These are phyloP conservation scores for Platismatia glauca DNA, from an alignment of 495 filamentous ascomycete species.

Conservation along the genomic window DNA sequence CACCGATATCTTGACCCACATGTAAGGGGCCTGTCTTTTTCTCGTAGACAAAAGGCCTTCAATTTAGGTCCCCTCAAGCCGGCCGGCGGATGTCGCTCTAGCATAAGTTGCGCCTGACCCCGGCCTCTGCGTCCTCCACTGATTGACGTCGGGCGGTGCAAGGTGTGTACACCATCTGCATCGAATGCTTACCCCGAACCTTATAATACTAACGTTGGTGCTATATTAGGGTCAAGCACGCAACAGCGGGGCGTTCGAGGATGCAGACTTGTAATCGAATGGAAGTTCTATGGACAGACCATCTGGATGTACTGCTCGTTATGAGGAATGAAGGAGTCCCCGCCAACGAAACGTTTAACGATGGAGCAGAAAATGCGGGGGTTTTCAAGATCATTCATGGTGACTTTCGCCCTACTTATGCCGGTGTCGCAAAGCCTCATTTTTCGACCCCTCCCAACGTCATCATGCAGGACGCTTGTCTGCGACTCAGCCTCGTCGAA, in stretches of 20 bases:
- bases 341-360: too few species aligned
- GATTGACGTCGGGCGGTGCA: neutral
- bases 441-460: neutral
- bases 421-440: neutral
- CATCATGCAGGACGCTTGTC: neutral
- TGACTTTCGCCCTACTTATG: neutral
- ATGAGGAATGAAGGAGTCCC: too few species aligned
- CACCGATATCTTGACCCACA: neutral
- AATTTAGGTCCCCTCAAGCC: neutral
- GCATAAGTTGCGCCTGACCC: too few species aligned
- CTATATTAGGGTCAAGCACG: neutral
- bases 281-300: too few species aligned
- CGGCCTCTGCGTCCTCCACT: neutral
- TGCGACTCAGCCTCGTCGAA: neutral
- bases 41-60: neutral
- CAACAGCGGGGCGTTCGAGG: neutral
- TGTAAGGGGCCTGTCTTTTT: neutral
- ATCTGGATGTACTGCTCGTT: too few species aligned
- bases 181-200: neutral
- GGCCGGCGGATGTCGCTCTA: neutral
- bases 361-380: too few species aligned
- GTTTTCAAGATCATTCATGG: too few species aligned
- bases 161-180: neutral
- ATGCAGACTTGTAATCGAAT: too few species aligned
- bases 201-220: neutral